Conservation (phyloP, 345 rosid genomes). For the Pistacia vera region DNA sequence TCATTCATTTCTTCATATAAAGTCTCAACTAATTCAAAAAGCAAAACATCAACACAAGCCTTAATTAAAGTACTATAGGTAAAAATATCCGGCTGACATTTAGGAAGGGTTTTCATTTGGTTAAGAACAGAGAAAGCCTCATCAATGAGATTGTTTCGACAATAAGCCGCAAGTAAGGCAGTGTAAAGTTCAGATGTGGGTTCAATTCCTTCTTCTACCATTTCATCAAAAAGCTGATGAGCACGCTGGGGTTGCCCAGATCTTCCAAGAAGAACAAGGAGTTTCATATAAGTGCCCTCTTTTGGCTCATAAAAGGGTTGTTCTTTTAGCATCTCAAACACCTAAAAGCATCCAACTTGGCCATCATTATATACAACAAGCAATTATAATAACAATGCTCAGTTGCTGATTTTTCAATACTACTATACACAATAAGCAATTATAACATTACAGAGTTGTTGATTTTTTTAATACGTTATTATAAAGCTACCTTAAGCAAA, state of each 20-base stretch:
- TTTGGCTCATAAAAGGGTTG: conserved; percentile 79
- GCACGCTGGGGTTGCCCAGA: conserved; percentile 71
- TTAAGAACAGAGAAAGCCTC: conserved; percentile 63
- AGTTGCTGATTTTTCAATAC: neutral
- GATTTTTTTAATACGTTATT: too few species aligned
- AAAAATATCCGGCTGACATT: conserved; percentile 80
- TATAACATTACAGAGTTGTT: too few species aligned
- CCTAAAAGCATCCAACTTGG: conserved; percentile 39
- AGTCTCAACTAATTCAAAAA: conserved; percentile 62
- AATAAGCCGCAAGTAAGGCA: conserved; percentile 71
- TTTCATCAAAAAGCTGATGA: conserved; percentile 67
- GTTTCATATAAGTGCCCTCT: conserved; percentile 84
- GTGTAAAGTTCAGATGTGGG: conserved; percentile 81
- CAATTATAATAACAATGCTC: neutral
- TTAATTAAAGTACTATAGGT: conserved; percentile 79
- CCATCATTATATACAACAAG: neutral
- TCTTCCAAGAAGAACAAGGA: conserved; percentile 71
- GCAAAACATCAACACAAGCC: conserved; percentile 63
- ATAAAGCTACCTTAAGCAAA: too few species aligned
- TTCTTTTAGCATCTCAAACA: conserved; percentile 64
- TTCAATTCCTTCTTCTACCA: conserved; percentile 77
- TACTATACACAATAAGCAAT: too few species aligned
- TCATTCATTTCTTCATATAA: conserved; percentile 71
- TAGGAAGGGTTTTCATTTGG: conserved; percentile 68
- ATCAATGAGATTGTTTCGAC: conserved; percentile 65